Base-by-base conservation (phyloP, 2,329 filamentous ascomycete species). In the Aspergillus floridensis region DNA sequence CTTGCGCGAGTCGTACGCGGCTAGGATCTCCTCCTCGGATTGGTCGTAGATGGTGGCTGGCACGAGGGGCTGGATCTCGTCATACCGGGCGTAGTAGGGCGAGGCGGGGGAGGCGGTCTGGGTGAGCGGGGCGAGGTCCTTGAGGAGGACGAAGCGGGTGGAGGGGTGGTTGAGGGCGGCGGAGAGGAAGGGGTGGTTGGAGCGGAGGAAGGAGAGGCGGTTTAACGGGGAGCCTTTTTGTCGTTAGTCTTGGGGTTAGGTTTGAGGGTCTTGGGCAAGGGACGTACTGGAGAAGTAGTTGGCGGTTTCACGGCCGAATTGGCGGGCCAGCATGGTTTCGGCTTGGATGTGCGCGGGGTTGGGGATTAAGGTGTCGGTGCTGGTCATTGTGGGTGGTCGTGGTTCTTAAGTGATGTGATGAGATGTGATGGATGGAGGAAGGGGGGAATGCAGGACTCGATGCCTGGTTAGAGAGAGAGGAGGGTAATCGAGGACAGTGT, bases 91-190 rank as follows among this genome's bases (percentile, higher is more conserved):
- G 69, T 87, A 91, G 49, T 87, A 87, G 46, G 97, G 82, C 32
- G 85, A 80, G 8, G 83, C 75, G 6, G 82, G 77, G 38, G 86
- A 82, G 26, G 26, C 26, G 26, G 26, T 8, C 60, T 81, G 81
- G 26, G 88, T 82, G 21, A 96, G 83, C 1, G 93, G 93, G 26
- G 88, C 86, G 57, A 96, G 84, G 68, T 91, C 81, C 72, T 92
- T 88, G 74, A 96, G 85, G 50, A 93, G 84, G 51, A 99, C 76
- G 77, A 97, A 96, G 31, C 73, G 76, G 41, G 79, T 73, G 4
- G 77, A 74, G 4, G 78, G 76, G 65, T 82, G 80, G 53, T 73
- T 76, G 56, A 82, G 69, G 22, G 81, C 81, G 48, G 74, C 71
- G n/a, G 76, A 76, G 47, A 82, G 74, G 66, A 82, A 82, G 29